These are phyloP conservation scores for Aspergillus terreus DNA, from an alignment of 2,329 filamentous ascomycete species.

Conservation along the genomic window DNA sequence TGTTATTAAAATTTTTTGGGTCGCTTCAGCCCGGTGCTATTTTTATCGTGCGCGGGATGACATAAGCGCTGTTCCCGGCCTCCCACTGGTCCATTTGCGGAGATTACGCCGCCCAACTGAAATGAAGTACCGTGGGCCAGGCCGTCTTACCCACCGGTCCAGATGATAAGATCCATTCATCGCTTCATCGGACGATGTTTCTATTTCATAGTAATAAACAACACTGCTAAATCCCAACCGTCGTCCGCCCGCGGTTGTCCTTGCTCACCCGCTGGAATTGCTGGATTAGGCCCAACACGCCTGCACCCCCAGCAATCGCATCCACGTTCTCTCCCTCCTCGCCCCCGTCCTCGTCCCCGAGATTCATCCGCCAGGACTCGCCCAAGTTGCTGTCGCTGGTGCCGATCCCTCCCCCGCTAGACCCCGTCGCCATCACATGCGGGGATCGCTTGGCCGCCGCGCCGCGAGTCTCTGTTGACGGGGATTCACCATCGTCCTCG, in stretches of 20 bases:
- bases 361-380: constrained; percentile 48
- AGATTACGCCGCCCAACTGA: neutral
- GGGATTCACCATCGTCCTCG: constrained; percentile 28
- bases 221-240: constrained; percentile 29
- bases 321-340: constrained; percentile 49
- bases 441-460: constrained; percentile 14
- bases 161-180: too few relatives aligned
- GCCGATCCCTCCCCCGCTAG: constrained; percentile 33
- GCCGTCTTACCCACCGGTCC: too few relatives aligned
- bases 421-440: constrained; percentile 22
- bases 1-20: too few relatives aligned
- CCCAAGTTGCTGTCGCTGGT: constrained; percentile 57
- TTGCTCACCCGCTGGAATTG: constrained; percentile 61
- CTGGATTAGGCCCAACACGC: constrained; percentile 63
- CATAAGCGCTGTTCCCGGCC: neutral
- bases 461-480: constrained; percentile 13
- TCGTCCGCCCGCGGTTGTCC: constrained; percentile 34
- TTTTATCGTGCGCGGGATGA: neutral
- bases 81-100: neutral
- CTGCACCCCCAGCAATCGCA: constrained; percentile 46
- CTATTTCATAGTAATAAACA: neutral
- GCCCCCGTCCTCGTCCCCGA: constrained; percentile 38
- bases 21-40: neutral
- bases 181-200: neutral
- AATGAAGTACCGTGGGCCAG: too few relatives aligned